Conservation (phyloP, 169 alveolate species). For the Plasmodium yoelii region DNA sequence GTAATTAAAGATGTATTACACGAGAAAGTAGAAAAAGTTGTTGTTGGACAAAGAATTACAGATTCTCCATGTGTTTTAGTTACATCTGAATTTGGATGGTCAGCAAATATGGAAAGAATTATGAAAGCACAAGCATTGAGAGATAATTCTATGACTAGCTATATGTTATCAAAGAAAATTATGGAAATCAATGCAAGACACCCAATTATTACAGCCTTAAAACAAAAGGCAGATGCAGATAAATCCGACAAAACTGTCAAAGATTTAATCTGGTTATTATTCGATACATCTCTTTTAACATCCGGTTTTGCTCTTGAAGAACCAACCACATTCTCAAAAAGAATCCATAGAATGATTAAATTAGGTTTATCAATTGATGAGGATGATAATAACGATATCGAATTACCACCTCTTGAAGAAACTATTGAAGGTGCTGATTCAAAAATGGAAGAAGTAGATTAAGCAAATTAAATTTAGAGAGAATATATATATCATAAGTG, state of each 20-base stretch:
- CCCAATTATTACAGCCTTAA: slow-evolving; percentile 97
- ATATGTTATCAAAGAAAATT: slow-evolving; percentile 98
- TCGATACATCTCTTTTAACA: slow-evolving; percentile 98
- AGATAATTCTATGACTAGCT: slow-evolving; percentile 96
- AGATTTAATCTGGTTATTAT: slow-evolving; percentile 98
- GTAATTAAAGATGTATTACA: slow-evolving; percentile 98
- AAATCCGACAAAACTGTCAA: slow-evolving; percentile 98
- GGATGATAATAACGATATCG: slow-evolving; percentile 92
- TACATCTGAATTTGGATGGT: slow-evolving; percentile 99
- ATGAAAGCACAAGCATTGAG: slow-evolving; percentile 99
- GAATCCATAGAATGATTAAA: slow-evolving; percentile 99
- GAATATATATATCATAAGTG: too few species aligned
- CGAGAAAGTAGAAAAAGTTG: slow-evolving; percentile 99
- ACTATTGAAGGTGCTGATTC: slow-evolving; percentile 91
- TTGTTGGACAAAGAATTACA: slow-evolving; percentile 95
- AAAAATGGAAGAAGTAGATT: slow-evolving; percentile 98
- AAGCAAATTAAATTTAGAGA: slow-evolving; percentile 24
- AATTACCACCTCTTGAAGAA: slow-evolving; percentile 93
- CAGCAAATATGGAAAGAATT: slow-evolving; percentile 99
- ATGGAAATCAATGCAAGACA: slow-evolving; percentile 99
- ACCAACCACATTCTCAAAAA: slow-evolving; percentile 98
- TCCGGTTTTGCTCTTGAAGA: slow-evolving; percentile 99
- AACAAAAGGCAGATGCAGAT: slow-evolving; percentile 96
- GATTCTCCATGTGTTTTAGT: slow-evolving; percentile 99
- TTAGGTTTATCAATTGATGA: slow-evolving; percentile 98